Conservation (phyloP, 768 basidiomycete genomes). For the Cytidiella melzeri region DNA sequence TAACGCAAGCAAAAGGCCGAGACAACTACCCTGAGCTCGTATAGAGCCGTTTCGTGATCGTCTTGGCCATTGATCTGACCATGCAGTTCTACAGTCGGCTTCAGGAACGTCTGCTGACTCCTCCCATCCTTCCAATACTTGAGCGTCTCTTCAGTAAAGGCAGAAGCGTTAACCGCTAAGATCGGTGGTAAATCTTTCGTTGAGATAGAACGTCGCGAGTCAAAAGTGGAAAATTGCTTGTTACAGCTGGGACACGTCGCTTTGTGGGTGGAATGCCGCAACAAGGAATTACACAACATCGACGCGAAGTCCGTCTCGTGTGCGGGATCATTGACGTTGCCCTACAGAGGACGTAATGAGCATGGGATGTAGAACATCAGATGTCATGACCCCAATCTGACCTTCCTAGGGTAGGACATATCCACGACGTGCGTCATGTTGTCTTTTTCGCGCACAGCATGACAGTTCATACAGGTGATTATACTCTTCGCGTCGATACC, state of each 20-base stretch:
- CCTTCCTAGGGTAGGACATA: conserved; percentile 81
- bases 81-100: conserved; percentile 45
- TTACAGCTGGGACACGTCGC: conserved; percentile 76
- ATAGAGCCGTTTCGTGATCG: conserved; percentile 50
- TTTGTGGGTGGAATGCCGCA: conserved; percentile 80
- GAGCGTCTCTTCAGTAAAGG: conserved; percentile 68
- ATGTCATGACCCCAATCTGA: conserved; percentile 24
- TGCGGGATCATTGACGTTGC: conserved; percentile 31
- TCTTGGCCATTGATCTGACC: conserved; percentile 57
- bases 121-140: conserved; percentile 71
- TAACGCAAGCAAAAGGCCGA: neutral
- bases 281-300: conserved; percentile 68
- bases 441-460: conserved; percentile 64
- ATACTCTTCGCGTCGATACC: conserved; percentile 75
- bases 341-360: conserved; percentile 21
- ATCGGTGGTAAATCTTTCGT: conserved; percentile 72
- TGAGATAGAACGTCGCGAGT: conserved; percentile 60
- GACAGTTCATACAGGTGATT: conserved; percentile 72
- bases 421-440: conserved; percentile 81
- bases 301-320: conserved; percentile 50
- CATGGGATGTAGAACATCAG: conserved; percentile 1
- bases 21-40: conserved; percentile 64
- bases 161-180: conserved; percentile 79
- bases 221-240: conserved; percentile 68
- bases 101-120: conserved; percentile 49